Evolutionary conservation across 768 basidiomycete genomes (phyloP), one percentile per base, ranked within the genome.

Genomic region (Calocybe gangraenosa): DNA sequence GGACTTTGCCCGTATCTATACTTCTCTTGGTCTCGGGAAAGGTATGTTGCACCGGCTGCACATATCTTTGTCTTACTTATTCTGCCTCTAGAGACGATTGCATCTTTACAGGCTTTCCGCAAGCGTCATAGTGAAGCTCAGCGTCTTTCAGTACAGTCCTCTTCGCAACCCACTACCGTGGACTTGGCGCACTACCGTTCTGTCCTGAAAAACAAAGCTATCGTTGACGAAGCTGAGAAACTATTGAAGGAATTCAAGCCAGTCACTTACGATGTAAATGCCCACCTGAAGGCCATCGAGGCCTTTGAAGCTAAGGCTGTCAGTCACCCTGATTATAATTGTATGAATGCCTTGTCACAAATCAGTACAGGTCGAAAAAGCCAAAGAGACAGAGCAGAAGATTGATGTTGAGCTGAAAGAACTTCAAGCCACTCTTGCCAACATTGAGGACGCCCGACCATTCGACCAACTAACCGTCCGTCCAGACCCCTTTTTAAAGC

Each of bases 221-320:
- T 98, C 52, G 83, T 97, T 42, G 87, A 91, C 57, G 89, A 96
- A 65, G 88, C 87, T 9, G 94, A 98, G 76, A 94, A 92, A 70
- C 65, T 86, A 42, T 65, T 96, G 57, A 82, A 75, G 49, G 80
- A 81, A 25, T 98, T 96, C 77, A 96, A 95, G 71, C 91, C 96
- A 28, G 84, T 92, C 42, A 87, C 90, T 2, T 97, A 97, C 68
- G 95, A 99, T 61, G 87, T 93, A 47, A 70, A 67, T 56, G 75
- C 88, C 43, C 90, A 94, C 66, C 63, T 96, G 68, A 95, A 92
- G 70, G 92, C 91, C 36, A 96, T 99, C 58, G 92, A 95, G 63
- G 84, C 91, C 40, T 99, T 99, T 66, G 91, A 98, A 77, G 76
- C 81, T 50, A 96, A 94, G 71, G 96, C 96, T 51, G 95, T 97